Percentiles rank a stretch among this genome's conserved stretches.
These are phyloP conservation scores for Amanita fuliginea DNA, from an alignment of 768 basidiomycete genomes.

Conservation along the genomic window DNA sequence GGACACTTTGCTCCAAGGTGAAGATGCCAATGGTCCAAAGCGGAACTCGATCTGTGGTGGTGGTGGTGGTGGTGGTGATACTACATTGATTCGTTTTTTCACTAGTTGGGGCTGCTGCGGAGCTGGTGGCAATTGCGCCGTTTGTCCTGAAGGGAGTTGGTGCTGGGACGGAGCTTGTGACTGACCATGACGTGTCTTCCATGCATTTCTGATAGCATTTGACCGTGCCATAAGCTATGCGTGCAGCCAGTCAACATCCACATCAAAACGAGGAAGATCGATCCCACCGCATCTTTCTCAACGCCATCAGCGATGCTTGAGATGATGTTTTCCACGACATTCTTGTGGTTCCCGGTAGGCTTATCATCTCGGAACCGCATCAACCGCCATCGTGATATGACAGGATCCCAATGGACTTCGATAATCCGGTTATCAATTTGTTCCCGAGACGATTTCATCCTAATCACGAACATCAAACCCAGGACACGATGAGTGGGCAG, in stretches of 20 bases:
- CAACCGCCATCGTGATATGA: slow-evolving; percentile 66
- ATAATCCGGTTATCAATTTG: slow-evolving; percentile 92
- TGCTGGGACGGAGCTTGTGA: slow-evolving; percentile 13
- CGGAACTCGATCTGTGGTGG: slow-evolving; percentile 28
- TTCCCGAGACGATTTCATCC: slow-evolving; percentile 75
- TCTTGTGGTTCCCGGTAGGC: slow-evolving; percentile 79
- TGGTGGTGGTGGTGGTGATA: slow-evolving; percentile 17
- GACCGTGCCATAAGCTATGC: slow-evolving; percentile 58
- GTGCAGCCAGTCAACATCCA: not conserved
- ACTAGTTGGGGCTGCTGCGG: slow-evolving; percentile 14
- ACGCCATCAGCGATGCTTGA: slow-evolving; percentile 91
- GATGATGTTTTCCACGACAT: slow-evolving; percentile 80
- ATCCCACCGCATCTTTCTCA: slow-evolving; percentile 69
- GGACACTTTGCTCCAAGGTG: slow-evolving; percentile 65
- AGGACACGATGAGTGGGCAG: not conserved
- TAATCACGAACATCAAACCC: slow-evolving; percentile 18
- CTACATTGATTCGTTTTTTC: slow-evolving; percentile 8
- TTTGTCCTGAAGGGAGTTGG: slow-evolving; percentile 12
- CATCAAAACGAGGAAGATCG: slow-evolving; percentile 7
- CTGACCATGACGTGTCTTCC: slow-evolving; percentile 56
- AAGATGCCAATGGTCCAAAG: slow-evolving; percentile 55
- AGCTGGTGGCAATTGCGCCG: slow-evolving; percentile 15
- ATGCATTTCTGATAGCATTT: slow-evolving; percentile 52
- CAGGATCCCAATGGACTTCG: slow-evolving; percentile 84
- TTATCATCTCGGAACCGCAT: slow-evolving; percentile 96